Base-by-base conservation (phyloP, 106 monocot species). In the Platanthera guangdongensis region DNA sequence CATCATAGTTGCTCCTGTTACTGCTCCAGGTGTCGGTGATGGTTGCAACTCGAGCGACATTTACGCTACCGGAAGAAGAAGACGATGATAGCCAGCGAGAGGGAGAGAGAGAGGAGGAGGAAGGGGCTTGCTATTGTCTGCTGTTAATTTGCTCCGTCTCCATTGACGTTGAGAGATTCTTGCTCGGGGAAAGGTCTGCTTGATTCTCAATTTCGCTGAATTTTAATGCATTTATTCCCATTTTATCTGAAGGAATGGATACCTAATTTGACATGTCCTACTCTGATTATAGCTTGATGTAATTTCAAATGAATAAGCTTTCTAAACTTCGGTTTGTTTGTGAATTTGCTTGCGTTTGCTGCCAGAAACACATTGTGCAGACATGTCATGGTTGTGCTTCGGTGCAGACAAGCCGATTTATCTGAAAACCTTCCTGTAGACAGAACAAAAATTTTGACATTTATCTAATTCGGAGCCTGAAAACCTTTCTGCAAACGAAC, bases 341-440 rank as follows among this genome's bases (percentile, higher is more conserved):
- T 47, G 46, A 47, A n/a, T 70, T 70, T 47, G 16, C 2, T 45
- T 70, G 70, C 47, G 12, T 4, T 16, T 14, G 47, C 70, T 47
- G 16, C 9, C 84, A 90, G 93, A 90, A 94, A 80, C 93, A 88
- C 80, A 77, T 83, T 67, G 75, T 94, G 69, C 80, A 84, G 59
- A 94, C 90, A 52, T 67, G 80, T 11, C 79, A 81, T 80, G 93
- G 93, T 12, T 55, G 81, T 1, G 73, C 90, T 54, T 82, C 88
- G 7, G 90, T 90, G 81, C 25, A 25, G 25, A 25, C 25, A 25
- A 25, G 25, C 25, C 25, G 0, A 25, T 25, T 25, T 25, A 25
- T 25, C 25, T 0, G 25, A 25, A 25, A 25, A 25, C 25, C 25
- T 25, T 25, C 25, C 25, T 25, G 25, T 25, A 25, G 0, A 25